Evolutionary conservation across 306 rosid genomes (phyloP).

Genomic region (Cucurbita maxima): DNA sequence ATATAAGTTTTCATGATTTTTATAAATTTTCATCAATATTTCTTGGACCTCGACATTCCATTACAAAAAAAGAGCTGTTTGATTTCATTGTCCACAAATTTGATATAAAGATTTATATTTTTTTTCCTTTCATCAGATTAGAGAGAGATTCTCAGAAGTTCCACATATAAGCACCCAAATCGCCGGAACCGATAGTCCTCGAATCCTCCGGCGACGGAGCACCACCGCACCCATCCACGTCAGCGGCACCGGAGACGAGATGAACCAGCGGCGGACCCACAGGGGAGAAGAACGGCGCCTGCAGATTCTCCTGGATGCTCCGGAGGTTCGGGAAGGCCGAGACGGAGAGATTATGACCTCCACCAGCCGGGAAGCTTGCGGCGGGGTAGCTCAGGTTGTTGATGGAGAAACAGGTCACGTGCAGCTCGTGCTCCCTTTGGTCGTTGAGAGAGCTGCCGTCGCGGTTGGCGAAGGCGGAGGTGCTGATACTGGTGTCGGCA

Average conservation of each 20-base stretch:
- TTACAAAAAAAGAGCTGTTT: no score
- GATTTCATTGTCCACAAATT: no score
- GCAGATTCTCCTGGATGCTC: conserved; percentile 69
- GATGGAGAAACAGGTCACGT: conserved; percentile 99
- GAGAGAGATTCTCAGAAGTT: conserved; percentile 18
- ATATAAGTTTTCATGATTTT: no score
- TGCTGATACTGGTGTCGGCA: not conserved
- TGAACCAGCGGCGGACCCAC: conserved; percentile 5
- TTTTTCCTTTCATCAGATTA: not conserved
- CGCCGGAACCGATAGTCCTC: conserved; percentile 25
- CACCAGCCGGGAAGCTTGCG: not conserved
- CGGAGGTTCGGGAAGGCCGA: conserved; percentile 65
- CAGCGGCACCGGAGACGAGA: not conserved
- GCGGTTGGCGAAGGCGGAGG: conserved; percentile 16
- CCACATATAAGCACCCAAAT: conserved; percentile 64
- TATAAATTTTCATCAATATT: no score
- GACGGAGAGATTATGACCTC: not conserved
- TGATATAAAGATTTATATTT: no score
- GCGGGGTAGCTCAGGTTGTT: conserved; percentile 13
- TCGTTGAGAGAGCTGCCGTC: conserved; percentile 34
- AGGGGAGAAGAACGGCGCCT: conserved; percentile 33
- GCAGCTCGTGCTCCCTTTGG: conserved; percentile 41
- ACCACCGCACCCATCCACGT: conserved; percentile 8
- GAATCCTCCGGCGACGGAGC: conserved; percentile 23
- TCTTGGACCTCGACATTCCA: no score